Evolutionary conservation across 306 rosid species (phyloP).

Genomic region (peach (Prunus persica)): Prunus_persica_NCBIv2 NC_034014.1:28738001-28738500

Average conservation of each 20-base stretch:
- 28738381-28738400: conserved; percentile 78
- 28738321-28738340: neutral
- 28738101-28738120: neutral
- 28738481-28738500: conserved; percentile 91
- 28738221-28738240: neutral
- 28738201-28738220: neutral
- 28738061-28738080: neutral
- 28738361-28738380: neutral
- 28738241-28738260: neutral
- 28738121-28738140: neutral
- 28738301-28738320: neutral
- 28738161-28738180: neutral
- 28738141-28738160: neutral
- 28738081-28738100: neutral
- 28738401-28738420: conserved; percentile 88
- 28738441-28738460: conserved; percentile 81
- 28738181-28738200: neutral
- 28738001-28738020: conserved; percentile 91
- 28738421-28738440: conserved; percentile 62
- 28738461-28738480: conserved; percentile 91
- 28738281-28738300: neutral
- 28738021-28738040: conserved; percentile 34
- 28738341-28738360: neutral
- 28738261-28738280: neutral
- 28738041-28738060: neutral